These are phyloP conservation scores for Flaveria floridana DNA, from an alignment of 140 eudicot species.

Conservation along the genomic window DNA sequence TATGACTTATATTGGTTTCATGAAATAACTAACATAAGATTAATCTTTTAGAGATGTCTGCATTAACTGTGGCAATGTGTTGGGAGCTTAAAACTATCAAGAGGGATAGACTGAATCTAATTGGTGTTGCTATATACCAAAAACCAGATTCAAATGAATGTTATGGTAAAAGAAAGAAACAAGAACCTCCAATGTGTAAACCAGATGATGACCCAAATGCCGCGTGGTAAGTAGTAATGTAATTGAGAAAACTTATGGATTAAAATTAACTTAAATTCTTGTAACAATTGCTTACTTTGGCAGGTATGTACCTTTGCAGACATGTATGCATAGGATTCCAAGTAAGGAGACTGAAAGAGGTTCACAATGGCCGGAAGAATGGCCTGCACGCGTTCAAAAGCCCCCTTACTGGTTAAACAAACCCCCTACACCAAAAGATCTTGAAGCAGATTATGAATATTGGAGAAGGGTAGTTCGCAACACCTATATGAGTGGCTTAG, in stretches of 20 bases:
- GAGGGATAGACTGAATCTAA: slow-evolving; percentile 50
- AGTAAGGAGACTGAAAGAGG: slow-evolving; percentile 49
- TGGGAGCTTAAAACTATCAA: slow-evolving; percentile 76
- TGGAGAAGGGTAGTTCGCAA: slow-evolving; percentile 58
- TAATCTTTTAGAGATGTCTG: slow-evolving; percentile 57
- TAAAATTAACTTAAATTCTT: not conserved
- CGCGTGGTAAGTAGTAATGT: slow-evolving; percentile 48
- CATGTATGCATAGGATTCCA: slow-evolving; percentile 72
- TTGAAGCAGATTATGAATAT: slow-evolving; percentile 54
- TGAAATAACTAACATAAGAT: slow-evolving; percentile 8
- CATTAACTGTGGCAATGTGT: slow-evolving; percentile 67
- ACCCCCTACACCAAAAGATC: slow-evolving; percentile 61
- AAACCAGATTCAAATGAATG: slow-evolving; percentile 76
- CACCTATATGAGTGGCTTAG: slow-evolving; percentile 50
- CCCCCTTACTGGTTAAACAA: slow-evolving; percentile 69
- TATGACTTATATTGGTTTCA: not conserved
- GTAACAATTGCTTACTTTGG: slow-evolving; percentile 1
- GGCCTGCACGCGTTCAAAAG: slow-evolving; percentile 56
- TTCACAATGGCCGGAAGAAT: slow-evolving; percentile 68
- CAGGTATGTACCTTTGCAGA: slow-evolving; percentile 71
- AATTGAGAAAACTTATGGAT: not conserved
- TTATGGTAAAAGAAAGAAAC: slow-evolving; percentile 50
- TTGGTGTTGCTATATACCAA: slow-evolving; percentile 73
- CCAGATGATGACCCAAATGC: slow-evolving; percentile 70
- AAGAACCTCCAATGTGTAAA: slow-evolving; percentile 68